Evolutionary conservation across 768 basidiomycete species (phyloP).

Genomic region (Russula dissimulans): DNA sequence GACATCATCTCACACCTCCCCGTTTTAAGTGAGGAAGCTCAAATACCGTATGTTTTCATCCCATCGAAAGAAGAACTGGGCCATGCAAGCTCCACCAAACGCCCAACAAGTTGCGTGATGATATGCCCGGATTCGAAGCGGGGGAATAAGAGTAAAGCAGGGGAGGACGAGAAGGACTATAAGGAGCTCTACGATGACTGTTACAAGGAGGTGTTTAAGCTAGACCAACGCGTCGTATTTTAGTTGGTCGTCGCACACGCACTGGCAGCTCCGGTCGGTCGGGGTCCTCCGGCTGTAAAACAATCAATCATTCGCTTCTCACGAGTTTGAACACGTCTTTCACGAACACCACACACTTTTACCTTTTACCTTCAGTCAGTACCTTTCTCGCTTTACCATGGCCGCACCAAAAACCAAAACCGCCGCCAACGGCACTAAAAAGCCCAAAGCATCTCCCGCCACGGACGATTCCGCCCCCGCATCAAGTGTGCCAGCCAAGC

Average conservation of each 20-base stretch:
- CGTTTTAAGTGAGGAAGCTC: constrained; percentile 86
- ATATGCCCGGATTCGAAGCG: constrained; percentile 77
- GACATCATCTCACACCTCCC: constrained; percentile 98
- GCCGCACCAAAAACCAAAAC: constrained; percentile 47
- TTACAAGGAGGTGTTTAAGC: constrained; percentile 71
- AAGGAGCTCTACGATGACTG: constrained; percentile 81
- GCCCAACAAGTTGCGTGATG: constrained; percentile 97
- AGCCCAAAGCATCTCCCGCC: constrained; percentile 23
- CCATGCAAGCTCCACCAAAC: constrained; percentile 90
- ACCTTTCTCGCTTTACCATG: constrained; percentile 19
- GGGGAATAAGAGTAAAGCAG: constrained; percentile 52
- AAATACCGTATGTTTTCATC: constrained; percentile 85
- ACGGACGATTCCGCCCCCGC: constrained; percentile 36
- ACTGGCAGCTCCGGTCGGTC: not conserved
- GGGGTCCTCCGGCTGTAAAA: not conserved
- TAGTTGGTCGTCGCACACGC: not conserved
- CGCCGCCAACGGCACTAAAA: constrained; percentile 32
- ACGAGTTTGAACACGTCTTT: not conserved
- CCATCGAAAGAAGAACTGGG: constrained; percentile 93
- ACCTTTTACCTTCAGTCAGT: not conserved
- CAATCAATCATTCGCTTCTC: not conserved
- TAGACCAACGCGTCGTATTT: constrained; percentile 57
- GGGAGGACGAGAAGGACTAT: constrained; percentile 69
- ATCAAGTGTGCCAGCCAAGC: constrained; percentile 15
- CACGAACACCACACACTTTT: not conserved